Conservation (phyloP, 2,329 filamentous ascomycete species). For the Arthroderma uncinatum region DNA sequence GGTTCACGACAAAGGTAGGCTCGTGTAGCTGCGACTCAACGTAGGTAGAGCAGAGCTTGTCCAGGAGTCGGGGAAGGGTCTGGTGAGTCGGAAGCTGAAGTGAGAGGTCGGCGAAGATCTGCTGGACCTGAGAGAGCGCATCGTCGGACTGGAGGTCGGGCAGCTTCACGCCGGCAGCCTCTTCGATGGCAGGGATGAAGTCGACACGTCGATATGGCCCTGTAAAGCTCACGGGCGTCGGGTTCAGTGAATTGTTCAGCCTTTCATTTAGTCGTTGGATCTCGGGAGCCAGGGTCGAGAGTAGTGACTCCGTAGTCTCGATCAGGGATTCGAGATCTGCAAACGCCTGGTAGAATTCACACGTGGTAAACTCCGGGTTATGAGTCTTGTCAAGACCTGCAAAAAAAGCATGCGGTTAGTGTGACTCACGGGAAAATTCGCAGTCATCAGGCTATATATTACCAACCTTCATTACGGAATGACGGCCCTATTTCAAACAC, state of each 20-base stretch:
- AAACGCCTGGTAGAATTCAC: constrained; percentile 90
- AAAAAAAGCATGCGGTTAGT: constrained; percentile 13
- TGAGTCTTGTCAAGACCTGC: constrained; percentile 67
- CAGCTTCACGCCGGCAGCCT: constrained; percentile 51
- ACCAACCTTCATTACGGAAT: constrained; percentile 77
- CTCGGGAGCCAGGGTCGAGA: constrained; percentile 48
- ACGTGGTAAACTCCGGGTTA: constrained; percentile 95
- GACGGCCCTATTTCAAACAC: constrained; percentile 88
- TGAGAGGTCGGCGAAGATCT: constrained; percentile 42
- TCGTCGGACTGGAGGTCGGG: constrained; percentile 48
- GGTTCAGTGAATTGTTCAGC: constrained; percentile 31
- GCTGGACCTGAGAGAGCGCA: constrained; percentile 49
- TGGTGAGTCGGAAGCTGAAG: constrained; percentile 42
- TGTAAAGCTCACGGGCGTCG: constrained; percentile 47
- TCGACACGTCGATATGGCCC: constrained; percentile 54
- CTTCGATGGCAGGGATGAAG: constrained; percentile 71
- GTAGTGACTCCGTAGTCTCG: constrained; percentile 58
- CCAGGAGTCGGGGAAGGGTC: constrained; percentile 61
- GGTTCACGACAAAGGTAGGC: constrained; percentile 79
- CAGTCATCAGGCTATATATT: background rate
- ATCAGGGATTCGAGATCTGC: constrained; percentile 67
- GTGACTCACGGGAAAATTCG: constrained; percentile 1
- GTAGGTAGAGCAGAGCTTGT: constrained; percentile 63
- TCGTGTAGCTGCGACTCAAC: constrained; percentile 63
- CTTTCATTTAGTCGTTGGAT: constrained; percentile 36